phyloP scores from a whole-genome alignment of 306 rosid genomes.

The Alnus rubra region DNA sequence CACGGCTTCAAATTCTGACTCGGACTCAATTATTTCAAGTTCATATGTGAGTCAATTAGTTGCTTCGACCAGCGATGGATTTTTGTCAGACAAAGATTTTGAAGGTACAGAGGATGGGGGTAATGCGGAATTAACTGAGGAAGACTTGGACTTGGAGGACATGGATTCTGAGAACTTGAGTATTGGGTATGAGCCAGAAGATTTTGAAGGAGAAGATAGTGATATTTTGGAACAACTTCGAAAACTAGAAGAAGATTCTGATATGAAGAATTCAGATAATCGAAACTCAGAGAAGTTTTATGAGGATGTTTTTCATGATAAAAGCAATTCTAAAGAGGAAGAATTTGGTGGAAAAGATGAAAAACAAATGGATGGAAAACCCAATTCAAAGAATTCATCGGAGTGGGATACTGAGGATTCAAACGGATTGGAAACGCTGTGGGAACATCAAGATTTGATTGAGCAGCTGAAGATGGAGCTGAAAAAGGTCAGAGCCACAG shows the following conservation, averaged over 20 bases:
- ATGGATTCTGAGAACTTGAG: conserved; percentile 27
- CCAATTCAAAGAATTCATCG: conserved; percentile 14
- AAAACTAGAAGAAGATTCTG: conserved; percentile 42
- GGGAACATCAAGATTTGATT: conserved; percentile 95
- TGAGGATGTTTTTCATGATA: not conserved
- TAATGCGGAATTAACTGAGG: conserved; percentile 16
- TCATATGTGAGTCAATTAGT: conserved; percentile 18
- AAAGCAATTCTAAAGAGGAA: conserved; percentile 19
- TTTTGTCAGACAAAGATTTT: conserved; percentile 55
- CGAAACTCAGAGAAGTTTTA: not conserved
- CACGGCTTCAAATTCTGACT: conserved; percentile 42
- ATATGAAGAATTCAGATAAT: conserved; percentile 5
- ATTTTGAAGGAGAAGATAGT: conserved; percentile 54
- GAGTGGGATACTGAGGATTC: conserved; percentile 53
- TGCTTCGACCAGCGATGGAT: conserved; percentile 33
- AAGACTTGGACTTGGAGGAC: conserved; percentile 40
- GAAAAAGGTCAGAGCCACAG: conserved; percentile 79
- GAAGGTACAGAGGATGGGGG: conserved; percentile 30
- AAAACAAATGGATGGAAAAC: conserved; percentile 18
- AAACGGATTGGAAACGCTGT: conserved; percentile 61
- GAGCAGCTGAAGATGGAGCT: conserved; percentile 88
- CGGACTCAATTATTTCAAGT: conserved; percentile 42
- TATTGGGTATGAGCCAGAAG: conserved; percentile 56
- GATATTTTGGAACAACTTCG: conserved; percentile 47
- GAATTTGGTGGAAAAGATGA: conserved; percentile 17